A percentile compares a stretch with the other conserved stretches of the same genome.
phyloP scores from a whole-genome alignment of 2,329 filamentous ascomycete genomes.

The Berkeleyomyces basicola region DNA sequence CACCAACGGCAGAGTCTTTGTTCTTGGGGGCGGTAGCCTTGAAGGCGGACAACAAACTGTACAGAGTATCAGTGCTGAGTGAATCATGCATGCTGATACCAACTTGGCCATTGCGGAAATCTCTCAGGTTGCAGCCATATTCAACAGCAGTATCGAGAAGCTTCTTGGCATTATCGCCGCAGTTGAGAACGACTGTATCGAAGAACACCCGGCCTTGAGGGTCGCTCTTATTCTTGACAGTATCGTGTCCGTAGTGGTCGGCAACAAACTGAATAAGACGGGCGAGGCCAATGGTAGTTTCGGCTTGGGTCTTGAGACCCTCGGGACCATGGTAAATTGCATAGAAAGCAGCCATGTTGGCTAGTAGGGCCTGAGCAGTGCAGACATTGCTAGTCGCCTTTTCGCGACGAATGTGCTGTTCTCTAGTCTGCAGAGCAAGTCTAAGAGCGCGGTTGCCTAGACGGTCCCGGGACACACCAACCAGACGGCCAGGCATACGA shows the following conservation, averaged over 20 bases:
- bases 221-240: constrained; percentile 39
- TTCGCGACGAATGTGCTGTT: constrained; percentile 90
- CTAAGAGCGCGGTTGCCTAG: constrained; percentile 67
- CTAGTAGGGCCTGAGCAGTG: constrained; percentile 81
- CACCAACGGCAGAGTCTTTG: constrained; percentile 14
- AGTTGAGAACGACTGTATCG: constrained; percentile 61
- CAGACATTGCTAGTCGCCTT: constrained; percentile 97
- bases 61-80: constrained; percentile 25
- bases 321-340: constrained; percentile 82
- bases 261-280: constrained; percentile 51
- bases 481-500: constrained; percentile 79
- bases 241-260: constrained; percentile 44
- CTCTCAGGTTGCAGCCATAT: constrained; percentile 18
- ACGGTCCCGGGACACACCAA: constrained; percentile 84
- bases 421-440: constrained; percentile 75
- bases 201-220: constrained; percentile 47
- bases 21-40: constrained; percentile 18
- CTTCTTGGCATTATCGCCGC: constrained; percentile 28
- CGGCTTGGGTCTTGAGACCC: constrained; percentile 68
- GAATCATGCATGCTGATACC: constrained; percentile 21
- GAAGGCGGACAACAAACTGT: constrained; percentile 27
- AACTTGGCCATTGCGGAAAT: constrained; percentile 19
- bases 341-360: constrained; percentile 93
- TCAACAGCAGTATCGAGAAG: constrained; percentile 6
- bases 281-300: constrained; percentile 56